Evolutionary conservation across 805 yeast genomes (phyloP).

Genomic region (Yarrowia hollandica): DNA sequence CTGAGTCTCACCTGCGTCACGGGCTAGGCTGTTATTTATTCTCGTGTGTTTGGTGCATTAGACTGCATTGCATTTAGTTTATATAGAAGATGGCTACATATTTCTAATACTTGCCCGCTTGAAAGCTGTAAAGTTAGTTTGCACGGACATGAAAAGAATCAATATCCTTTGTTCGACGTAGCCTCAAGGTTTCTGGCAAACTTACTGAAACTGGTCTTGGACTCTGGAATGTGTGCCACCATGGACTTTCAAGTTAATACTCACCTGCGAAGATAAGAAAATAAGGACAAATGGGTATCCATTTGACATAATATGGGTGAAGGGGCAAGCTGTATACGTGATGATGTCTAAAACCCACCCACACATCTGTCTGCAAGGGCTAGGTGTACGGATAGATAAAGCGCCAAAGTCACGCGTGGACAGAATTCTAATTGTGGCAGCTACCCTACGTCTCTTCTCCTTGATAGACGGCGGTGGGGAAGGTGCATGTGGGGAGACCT

Average conservation of each 20-base stretch:
- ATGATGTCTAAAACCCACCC: neutral
- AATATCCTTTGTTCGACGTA: constrained; percentile 2
- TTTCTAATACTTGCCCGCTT: constrained; percentile 16
- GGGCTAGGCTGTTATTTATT: constrained; percentile 23
- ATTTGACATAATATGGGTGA: neutral
- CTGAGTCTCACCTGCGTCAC: constrained; percentile 28
- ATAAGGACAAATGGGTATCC: neutral
- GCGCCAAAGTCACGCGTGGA: constrained; percentile 29
- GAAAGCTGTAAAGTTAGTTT: constrained; percentile 1
- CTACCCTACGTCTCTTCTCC: neutral
- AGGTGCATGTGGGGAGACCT: constrained; percentile 5
- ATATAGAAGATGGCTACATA: constrained; percentile 26
- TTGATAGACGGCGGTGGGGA: neutral
- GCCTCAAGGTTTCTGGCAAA: constrained; percentile 15
- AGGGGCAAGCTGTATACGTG: neutral
- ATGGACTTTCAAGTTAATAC: neutral
- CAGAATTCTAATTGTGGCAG: neutral
- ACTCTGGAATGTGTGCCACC: constrained; percentile 6
- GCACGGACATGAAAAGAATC: neutral
- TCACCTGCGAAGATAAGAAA: neutral
- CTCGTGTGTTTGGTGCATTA: constrained; percentile 29
- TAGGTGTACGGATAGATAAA: constrained; percentile 13
- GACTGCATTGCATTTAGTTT: constrained; percentile 28
- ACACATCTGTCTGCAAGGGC: constrained; percentile 19
- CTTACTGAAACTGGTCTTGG: constrained; percentile 16